Conservation (phyloP, 129 eudicot genomes). For the Artemisia tridentata region DNA sequence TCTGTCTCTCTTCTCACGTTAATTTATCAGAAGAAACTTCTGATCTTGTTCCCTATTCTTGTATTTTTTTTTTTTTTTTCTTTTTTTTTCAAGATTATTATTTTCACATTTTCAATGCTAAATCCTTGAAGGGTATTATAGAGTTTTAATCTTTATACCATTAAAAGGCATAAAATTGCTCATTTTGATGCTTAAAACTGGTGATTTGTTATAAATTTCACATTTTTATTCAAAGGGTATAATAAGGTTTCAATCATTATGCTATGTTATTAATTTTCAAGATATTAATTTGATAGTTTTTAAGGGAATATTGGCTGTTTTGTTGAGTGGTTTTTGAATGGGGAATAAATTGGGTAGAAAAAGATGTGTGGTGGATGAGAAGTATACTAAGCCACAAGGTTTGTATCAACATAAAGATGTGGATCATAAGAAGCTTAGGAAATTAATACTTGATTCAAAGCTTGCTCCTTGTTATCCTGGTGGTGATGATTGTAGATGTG, state of each 20-base stretch:
- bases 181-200: neutral
- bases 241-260: neutral
- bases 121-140: neutral
- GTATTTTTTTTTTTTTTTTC: neutral
- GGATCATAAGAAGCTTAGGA: conserved; percentile 71
- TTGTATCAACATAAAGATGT: conserved; percentile 71
- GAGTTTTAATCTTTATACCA: neutral
- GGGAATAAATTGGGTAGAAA: conserved; percentile 72
- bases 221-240: neutral
- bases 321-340: conserved; percentile 27
- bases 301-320: neutral
- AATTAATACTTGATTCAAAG: conserved; percentile 65
- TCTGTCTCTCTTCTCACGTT: conserved; percentile 21
- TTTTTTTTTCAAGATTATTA: neutral
- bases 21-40: conserved; percentile 24
- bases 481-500: conserved; percentile 57
- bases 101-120: neutral
- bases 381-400: conserved; percentile 77
- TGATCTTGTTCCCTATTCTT: conserved; percentile 24
- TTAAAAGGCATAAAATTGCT: conserved; percentile 8
- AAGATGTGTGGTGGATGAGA: conserved; percentile 67
- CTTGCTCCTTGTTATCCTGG: conserved; percentile 86
- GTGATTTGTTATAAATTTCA: conserved; percentile 12
- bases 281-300: neutral
- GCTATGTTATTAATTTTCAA: neutral